Evolutionary conservation across 2,329 filamentous ascomycete genomes (phyloP).

Genomic region (Fusarium paranaense): DNA sequence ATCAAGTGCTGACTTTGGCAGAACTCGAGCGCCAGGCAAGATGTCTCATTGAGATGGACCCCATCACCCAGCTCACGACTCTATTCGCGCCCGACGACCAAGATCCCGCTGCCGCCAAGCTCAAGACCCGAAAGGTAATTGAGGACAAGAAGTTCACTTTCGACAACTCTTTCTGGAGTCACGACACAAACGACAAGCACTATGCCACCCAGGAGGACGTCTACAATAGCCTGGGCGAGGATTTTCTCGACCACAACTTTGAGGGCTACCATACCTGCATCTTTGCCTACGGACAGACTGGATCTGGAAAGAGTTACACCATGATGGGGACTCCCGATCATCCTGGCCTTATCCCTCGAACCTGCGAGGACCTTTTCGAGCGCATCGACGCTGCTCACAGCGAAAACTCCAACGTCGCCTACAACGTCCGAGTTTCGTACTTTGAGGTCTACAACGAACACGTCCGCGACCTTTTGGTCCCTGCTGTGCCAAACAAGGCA

Average conservation of each 20-base stretch:
- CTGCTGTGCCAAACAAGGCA: conserved; percentile 74
- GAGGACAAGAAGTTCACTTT: conserved; percentile 96
- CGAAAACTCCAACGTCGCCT: conserved; percentile 91
- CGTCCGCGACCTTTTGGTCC: conserved; percentile 90
- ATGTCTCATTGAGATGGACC: conserved; percentile 94
- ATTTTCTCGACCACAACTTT: conserved; percentile 99
- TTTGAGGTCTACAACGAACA: conserved; percentile 99
- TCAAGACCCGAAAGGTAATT: conserved; percentile 77
- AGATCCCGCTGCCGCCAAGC: conserved; percentile 64
- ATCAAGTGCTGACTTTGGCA: conserved; percentile 51
- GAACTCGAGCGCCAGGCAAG: conserved; percentile 83
- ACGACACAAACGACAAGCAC: conserved; percentile 80
- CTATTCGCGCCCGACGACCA: conserved; percentile 76
- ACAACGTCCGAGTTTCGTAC: conserved; percentile 97
- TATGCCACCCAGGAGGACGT: conserved; percentile 95
- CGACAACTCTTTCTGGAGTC: conserved; percentile 98
- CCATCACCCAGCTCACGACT: conserved; percentile 84
- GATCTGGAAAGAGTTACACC: conserved; percentile 97
- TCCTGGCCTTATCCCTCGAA: conserved; percentile 92
- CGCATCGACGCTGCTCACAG: conserved; percentile 83
- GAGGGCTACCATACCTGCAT: conserved; percentile 99
- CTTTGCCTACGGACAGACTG: conserved; percentile 98
- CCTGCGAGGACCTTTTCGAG: conserved; percentile 95
- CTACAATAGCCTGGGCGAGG: conserved; percentile 93
- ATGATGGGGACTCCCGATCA: conserved; percentile 93